Evolutionary conservation across 164 flowering plant species (phyloP), one percentile per base, ranked within the genome.

Genomic region (Malania oleifera): DNA sequence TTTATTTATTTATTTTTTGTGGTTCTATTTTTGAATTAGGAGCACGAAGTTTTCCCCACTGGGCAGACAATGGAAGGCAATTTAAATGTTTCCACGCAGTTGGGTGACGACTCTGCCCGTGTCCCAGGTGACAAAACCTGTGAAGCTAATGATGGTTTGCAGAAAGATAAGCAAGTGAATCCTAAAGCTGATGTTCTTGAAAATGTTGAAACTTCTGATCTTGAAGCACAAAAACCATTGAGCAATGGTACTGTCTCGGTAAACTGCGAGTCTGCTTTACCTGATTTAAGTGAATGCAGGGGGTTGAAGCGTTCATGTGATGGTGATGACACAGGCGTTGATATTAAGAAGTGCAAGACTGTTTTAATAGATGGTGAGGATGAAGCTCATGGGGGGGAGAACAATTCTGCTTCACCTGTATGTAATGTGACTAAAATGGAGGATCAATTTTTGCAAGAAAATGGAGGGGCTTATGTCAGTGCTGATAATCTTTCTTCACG

Each of bases 341-440:
- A 72, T 51, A 70, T 43, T 61, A 87, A 81, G 70, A 77, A 69
- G 64, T 59, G 63, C 50, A 65, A 72, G 25, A 77, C 77, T 50
- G 70, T 70, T 45, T 55, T 69, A 28, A 50, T 79, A 41, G 93
- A 79, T 43, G 71, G 80, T 73, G 95, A 82, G 58, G 83, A 75
- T 65, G 87, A 77, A 45, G 71, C 64, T 41, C 60, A 56, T 49
- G 57, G 20, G 19, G 61, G 45, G 54, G 76, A 67, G 55, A 60
- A 70, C 49, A 56, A 55, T 47, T 66, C 64, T 61, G 53, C 59
- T 55, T 41, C 67, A 59, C 40, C 43, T 60, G 34, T 46, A 38
- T 52, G 53, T 48, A 39, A 60, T 35, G 60, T 22, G 26, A 25
- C 54, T n/a, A 52, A 65, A 52, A 27, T 49, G 38, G 76, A 67